phyloP scores from a whole-genome alignment of 208 protist species.

The Trypanosoma avium region DNA sequence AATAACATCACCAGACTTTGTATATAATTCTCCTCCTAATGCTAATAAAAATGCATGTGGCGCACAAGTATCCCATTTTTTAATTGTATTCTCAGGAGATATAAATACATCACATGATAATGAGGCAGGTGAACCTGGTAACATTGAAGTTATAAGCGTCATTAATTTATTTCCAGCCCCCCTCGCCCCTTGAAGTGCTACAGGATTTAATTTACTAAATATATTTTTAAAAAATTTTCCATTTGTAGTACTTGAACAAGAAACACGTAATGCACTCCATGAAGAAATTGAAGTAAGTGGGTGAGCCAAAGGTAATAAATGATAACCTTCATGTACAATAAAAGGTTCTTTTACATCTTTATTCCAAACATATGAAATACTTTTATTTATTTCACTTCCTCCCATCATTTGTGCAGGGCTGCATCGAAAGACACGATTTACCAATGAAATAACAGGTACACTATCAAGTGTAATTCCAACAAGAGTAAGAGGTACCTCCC shows the following conservation, averaged over 20 bases:
- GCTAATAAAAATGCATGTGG: conserved; percentile 71
- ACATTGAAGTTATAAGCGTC: conserved; percentile 34
- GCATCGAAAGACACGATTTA: conserved; percentile 66
- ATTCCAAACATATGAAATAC: conserved; percentile 51
- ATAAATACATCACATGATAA: conserved; percentile 58
- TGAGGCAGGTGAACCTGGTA: conserved; percentile 6
- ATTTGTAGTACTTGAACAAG: conserved; percentile 45
- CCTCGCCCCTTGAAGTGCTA: conserved; percentile 19
- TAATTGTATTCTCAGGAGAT: conserved; percentile 47
- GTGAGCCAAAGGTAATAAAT: not conserved
- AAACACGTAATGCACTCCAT: conserved; percentile 23
- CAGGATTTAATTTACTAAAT: conserved; percentile 30
- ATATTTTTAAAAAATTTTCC: conserved; percentile 29
- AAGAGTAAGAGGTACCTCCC: conserved; percentile 71
- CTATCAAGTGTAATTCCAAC: conserved; percentile 72
- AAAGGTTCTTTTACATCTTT: conserved; percentile 26
- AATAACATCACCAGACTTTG: conserved; percentile 30
- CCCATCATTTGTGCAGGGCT: conserved; percentile 4
- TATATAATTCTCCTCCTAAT: conserved; percentile 54
- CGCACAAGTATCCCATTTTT: conserved; percentile 81
- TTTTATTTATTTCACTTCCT: not conserved
- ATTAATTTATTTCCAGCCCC: conserved; percentile 67
- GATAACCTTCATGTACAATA: conserved; percentile 49
- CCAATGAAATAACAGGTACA: conserved; percentile 54
- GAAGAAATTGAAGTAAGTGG: not conserved